These are phyloP conservation scores for Plasmopara halstedii DNA, from an alignment of 352 stramenopile species.

Conservation along the genomic window DNA sequence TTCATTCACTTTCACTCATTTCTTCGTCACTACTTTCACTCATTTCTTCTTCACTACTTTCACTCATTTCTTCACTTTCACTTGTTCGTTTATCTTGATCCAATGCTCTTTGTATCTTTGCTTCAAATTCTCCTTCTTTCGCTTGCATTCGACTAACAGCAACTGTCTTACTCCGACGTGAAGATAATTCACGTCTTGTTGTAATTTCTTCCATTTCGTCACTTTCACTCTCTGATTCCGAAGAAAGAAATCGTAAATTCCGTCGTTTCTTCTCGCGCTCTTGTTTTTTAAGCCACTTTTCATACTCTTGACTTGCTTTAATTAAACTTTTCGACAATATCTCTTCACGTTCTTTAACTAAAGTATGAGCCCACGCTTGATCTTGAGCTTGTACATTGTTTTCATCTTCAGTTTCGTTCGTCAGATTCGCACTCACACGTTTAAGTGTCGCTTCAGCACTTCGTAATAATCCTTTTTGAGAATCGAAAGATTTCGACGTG, in stretches of 20 bases:
- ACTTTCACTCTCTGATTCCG: constrained; percentile 23
- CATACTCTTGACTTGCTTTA: constrained; percentile 22
- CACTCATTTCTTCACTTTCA: constrained; percentile 23
- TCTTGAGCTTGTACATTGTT: constrained; percentile 32
- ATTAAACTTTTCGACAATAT: constrained; percentile 30
- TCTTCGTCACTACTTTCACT: constrained; percentile 15
- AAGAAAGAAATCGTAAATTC: constrained; percentile 19
- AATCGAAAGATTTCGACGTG: constrained; percentile 28
- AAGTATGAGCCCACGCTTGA: constrained; percentile 36
- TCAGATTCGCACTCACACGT: constrained; percentile 26
- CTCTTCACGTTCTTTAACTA: constrained; percentile 36
- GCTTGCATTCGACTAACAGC: constrained; percentile 54
- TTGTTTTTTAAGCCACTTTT: constrained; percentile 35
- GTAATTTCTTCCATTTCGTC: constrained; percentile 16
- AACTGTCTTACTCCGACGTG: constrained; percentile 48
- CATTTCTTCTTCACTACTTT: constrained; percentile 14
- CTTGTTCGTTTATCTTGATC: constrained; percentile 21
- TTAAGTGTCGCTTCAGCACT: constrained; percentile 44
- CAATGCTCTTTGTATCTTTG: constrained; percentile 47
- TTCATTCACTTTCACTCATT: constrained; percentile 14
- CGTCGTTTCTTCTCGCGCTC: constrained; percentile 25
- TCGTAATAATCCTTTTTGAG: constrained; percentile 33
- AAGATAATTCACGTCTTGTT: constrained; percentile 30
- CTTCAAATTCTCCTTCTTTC: constrained; percentile 47
- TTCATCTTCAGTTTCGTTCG: background rate